Evolutionary conservation across 495 filamentous ascomycete species (phyloP).

Genomic region (Aspergillus cavernicola): DNA sequence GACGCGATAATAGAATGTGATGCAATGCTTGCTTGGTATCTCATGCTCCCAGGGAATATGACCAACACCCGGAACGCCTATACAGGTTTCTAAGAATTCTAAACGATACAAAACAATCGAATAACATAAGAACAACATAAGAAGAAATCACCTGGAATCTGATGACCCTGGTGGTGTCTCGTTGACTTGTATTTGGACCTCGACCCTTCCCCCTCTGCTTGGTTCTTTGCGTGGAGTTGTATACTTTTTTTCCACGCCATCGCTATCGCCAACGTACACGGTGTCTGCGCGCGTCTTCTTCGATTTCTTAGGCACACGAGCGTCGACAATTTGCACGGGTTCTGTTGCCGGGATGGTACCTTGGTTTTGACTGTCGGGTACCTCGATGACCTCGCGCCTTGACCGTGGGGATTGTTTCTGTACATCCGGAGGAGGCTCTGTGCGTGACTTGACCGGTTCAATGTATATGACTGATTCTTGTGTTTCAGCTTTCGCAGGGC

Average conservation of each 20-base stretch:
- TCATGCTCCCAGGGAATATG: slow-evolving; percentile 22
- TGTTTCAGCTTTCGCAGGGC: neutral
- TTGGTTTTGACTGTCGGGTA: slow-evolving; percentile 36
- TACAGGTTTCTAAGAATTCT: neutral
- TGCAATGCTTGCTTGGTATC: slow-evolving; percentile 23
- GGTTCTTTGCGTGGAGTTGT: neutral
- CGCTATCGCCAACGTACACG: slow-evolving; percentile 3
- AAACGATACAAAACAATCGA: neutral
- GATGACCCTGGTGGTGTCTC: slow-evolving; percentile 2
- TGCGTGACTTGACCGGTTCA: neutral
- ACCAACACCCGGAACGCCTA: slow-evolving; percentile 7
- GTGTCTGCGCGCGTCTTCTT: neutral
- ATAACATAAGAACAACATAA: neutral
- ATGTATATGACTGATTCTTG: neutral
- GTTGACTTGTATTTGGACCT: neutral
- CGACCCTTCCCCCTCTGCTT: neutral
- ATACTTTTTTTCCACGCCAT: neutral
- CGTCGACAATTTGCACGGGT: neutral
- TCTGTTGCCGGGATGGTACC: neutral
- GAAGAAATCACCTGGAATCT: neutral
- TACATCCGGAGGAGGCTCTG: neutral
- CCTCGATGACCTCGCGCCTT: slow-evolving; percentile 21
- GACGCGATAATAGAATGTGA: slow-evolving; percentile 4
- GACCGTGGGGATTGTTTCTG: neutral
- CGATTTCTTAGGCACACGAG: neutral